Base-by-base conservation (phyloP, 768 basidiomycete genomes). In the Suillus spraguei region DNA sequence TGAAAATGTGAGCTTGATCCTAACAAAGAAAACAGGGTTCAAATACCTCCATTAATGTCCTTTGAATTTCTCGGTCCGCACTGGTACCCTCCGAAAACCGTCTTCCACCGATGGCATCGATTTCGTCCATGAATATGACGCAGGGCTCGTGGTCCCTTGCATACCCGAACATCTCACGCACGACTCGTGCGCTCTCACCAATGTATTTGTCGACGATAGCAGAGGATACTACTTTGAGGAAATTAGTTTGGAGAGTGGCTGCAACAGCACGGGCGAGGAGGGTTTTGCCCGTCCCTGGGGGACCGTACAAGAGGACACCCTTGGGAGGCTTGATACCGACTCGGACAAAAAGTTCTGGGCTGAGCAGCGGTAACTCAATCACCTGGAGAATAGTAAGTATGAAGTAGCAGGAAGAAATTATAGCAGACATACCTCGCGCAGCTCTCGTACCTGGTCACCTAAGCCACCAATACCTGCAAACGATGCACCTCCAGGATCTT, bases 121-220 rank as follows among this genome's bases (percentile, higher is more conserved):
- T 95, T 77, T 95, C 93, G 72, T 95, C 96, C 95, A 98, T 97
- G 81, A 97, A 97, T 69, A 97, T 97, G 63, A 97, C 94, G 74
- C 95, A 99, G 52, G 97, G 97, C 76, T 99, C 97, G 73, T 99
- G 96, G 75, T 99, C 97, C 65, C 82, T 85, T 14, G 97, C 97
- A 76, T 98, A 99, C 32, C 94, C 95, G 71, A 99, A 99, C 97
- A 99, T 99, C 77, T 99, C 97, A 68, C 97, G 86, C 32, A 99
- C 90, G 10, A 99, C 87, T 60, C 97, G 87, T 22, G 97, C 97
- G 63, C 92, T 95, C 80, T 99, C 97, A 69, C 97, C 97, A 55
- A 99, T 99, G 74, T 99, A 99, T 78, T 99, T 95, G 82, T 95
- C 90, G 65, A 99, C 92, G 69, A 99, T 98, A 17, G 97, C 97